These are phyloP conservation scores for Coleophoma crateriformis DNA, from an alignment of 2,329 filamentous ascomycete genomes.

Conservation along the genomic window DNA sequence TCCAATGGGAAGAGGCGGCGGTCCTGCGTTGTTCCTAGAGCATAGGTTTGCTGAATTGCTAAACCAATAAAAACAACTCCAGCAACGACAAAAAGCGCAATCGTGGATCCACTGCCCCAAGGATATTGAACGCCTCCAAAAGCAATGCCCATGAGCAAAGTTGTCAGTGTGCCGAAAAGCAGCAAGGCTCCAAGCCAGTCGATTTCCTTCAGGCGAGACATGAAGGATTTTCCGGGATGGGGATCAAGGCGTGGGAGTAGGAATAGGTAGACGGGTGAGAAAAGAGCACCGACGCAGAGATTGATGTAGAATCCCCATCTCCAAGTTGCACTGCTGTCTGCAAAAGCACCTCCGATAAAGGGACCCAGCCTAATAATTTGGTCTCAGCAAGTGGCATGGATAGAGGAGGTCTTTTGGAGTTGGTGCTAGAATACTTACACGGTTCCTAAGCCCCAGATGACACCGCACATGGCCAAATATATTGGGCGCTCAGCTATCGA, in stretches of 20 bases:
- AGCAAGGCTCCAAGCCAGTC: constrained; percentile 22
- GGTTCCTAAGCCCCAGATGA: constrained; percentile 37
- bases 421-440: constrained; percentile 22
- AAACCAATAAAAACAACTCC: constrained; percentile 15
- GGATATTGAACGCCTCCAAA: constrained; percentile 26
- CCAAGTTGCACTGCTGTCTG: constrained; percentile 36
- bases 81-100: constrained; percentile 28
- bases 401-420: too few relatives aligned
- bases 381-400: too few relatives aligned
- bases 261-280: constrained; percentile 33
- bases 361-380: constrained; percentile 27
- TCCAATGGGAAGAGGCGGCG: constrained; percentile 24
- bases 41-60: constrained; percentile 19
- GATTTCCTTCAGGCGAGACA: constrained; percentile 17
- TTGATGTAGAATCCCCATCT: constrained; percentile 52
- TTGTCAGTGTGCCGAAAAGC: constrained; percentile 26
- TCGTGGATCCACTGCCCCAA: constrained; percentile 22
- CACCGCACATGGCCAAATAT: constrained; percentile 27
- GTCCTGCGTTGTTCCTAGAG: constrained; percentile 17
- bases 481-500: constrained; percentile 29
- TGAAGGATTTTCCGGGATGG: constrained; percentile 15
- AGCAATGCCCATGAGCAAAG: constrained; percentile 27
- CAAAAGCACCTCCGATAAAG: constrained; percentile 40
- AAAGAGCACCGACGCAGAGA: constrained; percentile 37
- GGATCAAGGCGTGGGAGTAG: constrained; percentile 36